A percentile compares a stretch with the other conserved stretches of the same genome.
Conservation (phyloP, 2,329 filamentous ascomycete genomes). For the Fusarium buharicum region DNA sequence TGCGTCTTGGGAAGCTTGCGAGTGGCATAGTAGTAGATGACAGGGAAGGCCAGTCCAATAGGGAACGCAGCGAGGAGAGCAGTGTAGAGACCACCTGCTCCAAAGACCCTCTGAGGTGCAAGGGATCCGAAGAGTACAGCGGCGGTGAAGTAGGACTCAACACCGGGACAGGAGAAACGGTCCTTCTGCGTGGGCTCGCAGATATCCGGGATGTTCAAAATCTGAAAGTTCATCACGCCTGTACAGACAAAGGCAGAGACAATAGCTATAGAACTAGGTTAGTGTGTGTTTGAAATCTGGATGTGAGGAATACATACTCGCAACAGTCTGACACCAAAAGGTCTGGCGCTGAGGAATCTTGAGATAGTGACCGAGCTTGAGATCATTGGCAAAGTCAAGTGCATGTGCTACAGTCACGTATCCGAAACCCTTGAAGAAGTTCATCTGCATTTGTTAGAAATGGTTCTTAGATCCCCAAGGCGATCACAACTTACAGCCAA, state of each 20-base stretch:
- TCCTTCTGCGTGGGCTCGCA: constrained; percentile 51
- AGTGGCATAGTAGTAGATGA: constrained; percentile 52
- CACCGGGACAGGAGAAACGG: constrained; percentile 52
- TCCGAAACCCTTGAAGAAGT: constrained; percentile 59
- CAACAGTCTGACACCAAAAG: constrained; percentile 50
- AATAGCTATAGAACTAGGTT: constrained; percentile 27
- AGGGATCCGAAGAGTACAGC: constrained; percentile 56
- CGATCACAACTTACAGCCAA: constrained; percentile 42
- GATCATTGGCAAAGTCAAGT: constrained; percentile 50
- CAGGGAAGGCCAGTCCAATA: constrained; percentile 51
- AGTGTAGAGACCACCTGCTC: constrained; percentile 50
- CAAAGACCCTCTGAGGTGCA: constrained; percentile 52
- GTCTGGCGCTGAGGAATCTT: constrained; percentile 55
- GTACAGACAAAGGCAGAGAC: constrained; percentile 51
- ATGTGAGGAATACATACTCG: constrained; percentile 26
- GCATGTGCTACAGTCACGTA: constrained; percentile 53
- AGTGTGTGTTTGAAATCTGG: background rate
- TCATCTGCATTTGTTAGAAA: constrained; percentile 47
- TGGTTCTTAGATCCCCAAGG: rapidly evolving
- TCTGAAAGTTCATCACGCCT: constrained; percentile 53
- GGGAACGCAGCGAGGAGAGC: constrained; percentile 54
- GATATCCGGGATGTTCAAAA: constrained; percentile 50
- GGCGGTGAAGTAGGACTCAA: constrained; percentile 55
- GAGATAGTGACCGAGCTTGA: constrained; percentile 57
- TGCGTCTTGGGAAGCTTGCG: constrained; percentile 49